phyloP scores from a whole-genome alignment of 805 yeast genomes.

The Yamadazyma akitaensis region DNA sequence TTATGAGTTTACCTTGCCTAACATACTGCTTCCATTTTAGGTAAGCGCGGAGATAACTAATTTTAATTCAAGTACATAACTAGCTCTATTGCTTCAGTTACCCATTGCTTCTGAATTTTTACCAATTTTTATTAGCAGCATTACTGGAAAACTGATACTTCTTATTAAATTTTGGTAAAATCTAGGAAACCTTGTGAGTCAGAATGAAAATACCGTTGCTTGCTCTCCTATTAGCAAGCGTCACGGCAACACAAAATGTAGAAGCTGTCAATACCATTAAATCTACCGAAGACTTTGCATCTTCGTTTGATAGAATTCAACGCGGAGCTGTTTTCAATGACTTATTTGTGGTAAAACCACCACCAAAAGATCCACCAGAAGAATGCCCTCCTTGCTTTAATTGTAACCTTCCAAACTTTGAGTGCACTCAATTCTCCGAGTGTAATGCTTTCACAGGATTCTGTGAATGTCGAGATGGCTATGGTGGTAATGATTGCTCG shows the following conservation, averaged over 20 bases:
- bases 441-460: slow-evolving; percentile 87
- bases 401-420: slow-evolving; percentile 87
- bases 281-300: slow-evolving; percentile 5
- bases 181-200: background rate
- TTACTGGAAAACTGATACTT: background rate
- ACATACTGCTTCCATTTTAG: background rate
- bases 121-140: background rate
- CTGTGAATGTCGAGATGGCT: slow-evolving; percentile 91
- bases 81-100: background rate
- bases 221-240: background rate
- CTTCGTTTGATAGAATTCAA: slow-evolving; percentile 9
- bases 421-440: slow-evolving; percentile 84
- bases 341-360: slow-evolving; percentile 15
- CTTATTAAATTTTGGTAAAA: background rate
- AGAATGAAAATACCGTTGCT: background rate
- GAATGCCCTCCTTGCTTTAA: slow-evolving; percentile 89
- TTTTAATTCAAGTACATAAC: background rate
- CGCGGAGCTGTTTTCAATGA: slow-evolving; percentile 18
- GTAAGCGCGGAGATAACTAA: background rate
- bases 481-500: slow-evolving; percentile 90
- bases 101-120: background rate
- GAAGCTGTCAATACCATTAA: background rate
- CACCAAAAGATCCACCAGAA: background rate
- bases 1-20: background rate
- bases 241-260: background rate